Conservation (phyloP, 495 filamentous ascomycete species). For the Aspergillus cristatus region DNA sequence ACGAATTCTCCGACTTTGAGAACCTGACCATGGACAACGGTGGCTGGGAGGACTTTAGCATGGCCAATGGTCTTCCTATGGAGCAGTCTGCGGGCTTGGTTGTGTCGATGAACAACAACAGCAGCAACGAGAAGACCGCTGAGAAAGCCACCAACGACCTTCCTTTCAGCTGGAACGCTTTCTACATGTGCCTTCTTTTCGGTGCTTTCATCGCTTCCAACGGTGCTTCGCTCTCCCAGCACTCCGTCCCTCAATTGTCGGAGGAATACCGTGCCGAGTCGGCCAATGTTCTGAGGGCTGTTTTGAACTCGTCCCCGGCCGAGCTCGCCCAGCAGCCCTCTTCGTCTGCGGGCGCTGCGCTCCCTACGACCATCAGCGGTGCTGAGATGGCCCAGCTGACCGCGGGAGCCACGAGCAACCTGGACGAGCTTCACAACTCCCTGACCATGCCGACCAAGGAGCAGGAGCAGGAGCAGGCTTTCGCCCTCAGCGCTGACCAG, state of each 20-base stretch:
- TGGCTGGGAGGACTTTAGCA: constrained; percentile 72
- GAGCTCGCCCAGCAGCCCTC: constrained; percentile 27
- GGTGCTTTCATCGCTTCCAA: constrained; percentile 95
- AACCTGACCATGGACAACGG: constrained; percentile 65
- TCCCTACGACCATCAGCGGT: constrained; percentile 39
- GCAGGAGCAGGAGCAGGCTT: constrained; percentile 83
- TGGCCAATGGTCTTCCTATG: constrained; percentile 51
- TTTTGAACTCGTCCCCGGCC: constrained; percentile 57
- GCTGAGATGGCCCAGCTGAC: constrained; percentile 43
- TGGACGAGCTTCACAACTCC: constrained; percentile 65
- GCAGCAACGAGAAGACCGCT: constrained; percentile 46
- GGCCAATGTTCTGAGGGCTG: constrained; percentile 77
- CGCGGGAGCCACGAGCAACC: constrained; percentile 48
- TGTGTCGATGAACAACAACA: too few relatives aligned
- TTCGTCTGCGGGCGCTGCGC: constrained; percentile 28
- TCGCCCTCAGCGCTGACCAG: constrained; percentile 74
- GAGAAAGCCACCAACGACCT: constrained; percentile 54
- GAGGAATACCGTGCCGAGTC: constrained; percentile 91
- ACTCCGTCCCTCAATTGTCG: constrained; percentile 70
- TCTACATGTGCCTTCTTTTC: constrained; percentile 81
- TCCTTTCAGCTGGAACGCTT: constrained; percentile 49
- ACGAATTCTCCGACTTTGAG: constrained; percentile 73
- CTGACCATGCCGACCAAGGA: constrained; percentile 70
- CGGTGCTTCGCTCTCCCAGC: constrained; percentile 47
- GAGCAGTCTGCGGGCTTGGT: constrained; percentile 23